Evolutionary conservation across 2,329 filamentous ascomycete genomes (phyloP).

Genomic region (Plenodomus biglobosus): DNA sequence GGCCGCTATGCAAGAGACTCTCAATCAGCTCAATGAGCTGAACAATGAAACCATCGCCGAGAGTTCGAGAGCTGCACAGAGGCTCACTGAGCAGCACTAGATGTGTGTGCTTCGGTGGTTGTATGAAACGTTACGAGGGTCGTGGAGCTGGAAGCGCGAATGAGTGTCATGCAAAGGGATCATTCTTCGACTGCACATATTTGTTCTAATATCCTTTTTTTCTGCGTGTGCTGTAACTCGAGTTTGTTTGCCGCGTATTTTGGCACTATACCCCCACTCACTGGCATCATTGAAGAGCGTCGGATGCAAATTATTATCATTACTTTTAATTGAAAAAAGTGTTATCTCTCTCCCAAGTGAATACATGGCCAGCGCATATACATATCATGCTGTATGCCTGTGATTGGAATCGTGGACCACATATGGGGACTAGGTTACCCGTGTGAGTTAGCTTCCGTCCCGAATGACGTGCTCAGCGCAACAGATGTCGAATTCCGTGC

Average conservation of each 20-base stretch:
- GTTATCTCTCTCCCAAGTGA: no score
- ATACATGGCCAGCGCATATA: no score
- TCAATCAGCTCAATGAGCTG: slow-evolving; percentile 39
- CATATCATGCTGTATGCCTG: no score
- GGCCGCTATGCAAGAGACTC: slow-evolving; percentile 42
- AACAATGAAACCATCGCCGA: slow-evolving; percentile 41
- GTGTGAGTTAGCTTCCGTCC: background rate
- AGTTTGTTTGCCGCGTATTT: background rate
- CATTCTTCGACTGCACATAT: no score
- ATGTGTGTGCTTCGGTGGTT: background rate
- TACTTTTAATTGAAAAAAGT: no score
- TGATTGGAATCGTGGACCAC: background rate
- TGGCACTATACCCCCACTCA: background rate
- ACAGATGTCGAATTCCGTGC: slow-evolving; percentile 17
- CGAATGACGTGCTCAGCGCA: slow-evolving; percentile 15
- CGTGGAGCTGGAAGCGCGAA: background rate
- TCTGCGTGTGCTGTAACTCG: background rate
- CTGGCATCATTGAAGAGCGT: background rate
- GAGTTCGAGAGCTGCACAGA: slow-evolving; percentile 36
- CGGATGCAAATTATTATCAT: background rate
- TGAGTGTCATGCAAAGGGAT: background rate
- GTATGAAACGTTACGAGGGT: background rate
- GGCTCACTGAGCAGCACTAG: slow-evolving; percentile 26
- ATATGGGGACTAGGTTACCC: background rate
- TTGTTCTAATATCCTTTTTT: no score